phyloP scores from a whole-genome alignment of 805 yeast genomes.

The Sugiyamaella valdiviana region DNA sequence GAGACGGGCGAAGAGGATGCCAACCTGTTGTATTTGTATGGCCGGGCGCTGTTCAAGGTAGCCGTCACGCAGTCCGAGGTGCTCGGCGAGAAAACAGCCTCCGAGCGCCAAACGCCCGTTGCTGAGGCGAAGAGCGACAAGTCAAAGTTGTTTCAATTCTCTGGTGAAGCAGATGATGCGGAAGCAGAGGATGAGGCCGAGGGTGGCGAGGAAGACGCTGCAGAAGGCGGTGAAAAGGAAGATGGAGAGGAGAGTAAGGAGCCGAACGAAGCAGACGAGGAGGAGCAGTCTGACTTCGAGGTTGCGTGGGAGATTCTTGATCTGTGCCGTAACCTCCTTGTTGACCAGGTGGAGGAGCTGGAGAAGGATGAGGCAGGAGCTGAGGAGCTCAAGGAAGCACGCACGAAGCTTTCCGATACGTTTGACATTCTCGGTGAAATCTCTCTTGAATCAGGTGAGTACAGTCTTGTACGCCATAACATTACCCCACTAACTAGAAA shows the following conservation, averaged over 20 bases:
- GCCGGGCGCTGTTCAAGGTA: constrained; percentile 68
- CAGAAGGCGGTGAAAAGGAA: constrained; percentile 24
- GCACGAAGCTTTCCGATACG: constrained; percentile 60
- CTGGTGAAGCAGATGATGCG: constrained; percentile 20
- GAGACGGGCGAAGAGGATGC: constrained; percentile 61
- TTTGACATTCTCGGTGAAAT: constrained; percentile 84
- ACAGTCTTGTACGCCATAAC: not conserved
- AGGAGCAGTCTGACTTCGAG: constrained; percentile 68
- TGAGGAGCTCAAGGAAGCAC: constrained; percentile 24
- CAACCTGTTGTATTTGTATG: constrained; percentile 67
- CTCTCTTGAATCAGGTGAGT: constrained; percentile 59
- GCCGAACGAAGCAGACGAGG: constrained; percentile 31
- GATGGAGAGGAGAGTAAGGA: constrained; percentile 26
- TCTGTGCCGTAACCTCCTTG: constrained; percentile 63
- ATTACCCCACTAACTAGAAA: constrained; percentile 40
- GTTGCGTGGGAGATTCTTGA: constrained; percentile 86
- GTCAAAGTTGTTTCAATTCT: constrained; percentile 18
- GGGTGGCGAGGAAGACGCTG: constrained; percentile 16
- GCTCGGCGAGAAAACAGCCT: constrained; percentile 48
- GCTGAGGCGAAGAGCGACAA: constrained; percentile 8
- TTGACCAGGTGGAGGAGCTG: constrained; percentile 36
- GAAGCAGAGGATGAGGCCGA: constrained; percentile 18
- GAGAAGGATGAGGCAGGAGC: constrained; percentile 17
- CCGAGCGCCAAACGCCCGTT: constrained; percentile 18
- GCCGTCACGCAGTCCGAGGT: constrained; percentile 73